phyloP scores from a whole-genome alignment of 2,329 filamentous ascomycete species.

The Acarospora socialis region DNA sequence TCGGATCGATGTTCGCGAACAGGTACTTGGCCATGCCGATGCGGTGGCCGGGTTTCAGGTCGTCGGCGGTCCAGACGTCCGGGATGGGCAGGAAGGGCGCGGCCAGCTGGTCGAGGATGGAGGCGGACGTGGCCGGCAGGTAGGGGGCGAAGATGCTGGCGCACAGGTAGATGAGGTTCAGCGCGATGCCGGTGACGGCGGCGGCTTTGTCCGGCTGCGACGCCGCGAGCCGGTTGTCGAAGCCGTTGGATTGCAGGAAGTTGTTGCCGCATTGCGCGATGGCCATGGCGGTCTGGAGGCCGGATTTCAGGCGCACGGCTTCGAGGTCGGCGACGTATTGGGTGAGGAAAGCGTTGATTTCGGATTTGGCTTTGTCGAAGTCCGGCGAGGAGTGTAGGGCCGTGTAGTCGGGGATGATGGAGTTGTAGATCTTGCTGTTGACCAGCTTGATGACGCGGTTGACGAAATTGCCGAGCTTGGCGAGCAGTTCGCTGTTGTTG shows the following conservation, averaged over 20 bases:
- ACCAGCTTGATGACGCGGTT: constrained; percentile 63
- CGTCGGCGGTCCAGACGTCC: constrained; percentile 46
- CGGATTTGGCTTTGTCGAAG: constrained; percentile 33
- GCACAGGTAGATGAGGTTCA: constrained; percentile 38
- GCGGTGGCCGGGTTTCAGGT: constrained; percentile 57
- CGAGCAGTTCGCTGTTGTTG: constrained; percentile 80
- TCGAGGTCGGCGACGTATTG: constrained; percentile 56
- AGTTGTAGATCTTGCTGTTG: constrained; percentile 56
- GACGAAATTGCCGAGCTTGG: constrained; percentile 59
- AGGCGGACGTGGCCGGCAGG: constrained; percentile 63
- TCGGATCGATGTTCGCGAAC: constrained; percentile 68
- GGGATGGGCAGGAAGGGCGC: constrained; percentile 46
- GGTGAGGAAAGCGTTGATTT: constrained; percentile 52
- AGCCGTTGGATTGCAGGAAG: constrained; percentile 36
- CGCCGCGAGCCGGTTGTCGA: constrained; percentile 37
- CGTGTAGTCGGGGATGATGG: constrained; percentile 52
- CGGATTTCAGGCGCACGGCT: constrained; percentile 54
- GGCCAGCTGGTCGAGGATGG: constrained; percentile 66
- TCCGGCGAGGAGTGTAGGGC: constrained; percentile 31
- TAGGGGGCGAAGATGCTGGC: constrained; percentile 57
- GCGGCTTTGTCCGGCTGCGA: constrained; percentile 36
- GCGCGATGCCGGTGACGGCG: constrained; percentile 34
- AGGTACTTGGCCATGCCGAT: constrained; percentile 69
- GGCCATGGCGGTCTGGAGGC: constrained; percentile 49
- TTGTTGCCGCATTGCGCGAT: constrained; percentile 49